Percentiles rank a stretch among this genome's conserved stretches.
Evolutionary conservation across 2,329 filamentous ascomycete species (phyloP).

Genomic region (Myriosclerotinia curreyana): DNA sequence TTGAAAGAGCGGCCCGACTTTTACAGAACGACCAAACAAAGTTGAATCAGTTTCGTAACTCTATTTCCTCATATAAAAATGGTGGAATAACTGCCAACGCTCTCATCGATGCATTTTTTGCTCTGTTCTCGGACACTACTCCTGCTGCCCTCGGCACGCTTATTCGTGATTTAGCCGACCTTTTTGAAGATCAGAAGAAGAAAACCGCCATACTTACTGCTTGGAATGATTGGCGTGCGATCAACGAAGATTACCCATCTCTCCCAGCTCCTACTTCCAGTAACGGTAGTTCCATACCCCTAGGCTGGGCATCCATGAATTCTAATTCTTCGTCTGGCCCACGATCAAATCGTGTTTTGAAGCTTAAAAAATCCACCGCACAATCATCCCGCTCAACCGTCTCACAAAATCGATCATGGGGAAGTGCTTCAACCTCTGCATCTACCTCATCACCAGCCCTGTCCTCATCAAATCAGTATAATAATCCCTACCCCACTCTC

Average conservation of each 20-base stretch:
- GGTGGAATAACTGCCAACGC: constrained; percentile 67
- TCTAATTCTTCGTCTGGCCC: constrained; percentile 25
- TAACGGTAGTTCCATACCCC: constrained; percentile 36
- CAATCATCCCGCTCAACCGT: constrained; percentile 62
- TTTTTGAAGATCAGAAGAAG: constrained; percentile 82
- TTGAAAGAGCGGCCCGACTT: constrained; percentile 79
- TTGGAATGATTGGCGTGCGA: constrained; percentile 93
- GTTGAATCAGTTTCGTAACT: constrained; percentile 70
- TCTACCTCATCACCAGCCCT: constrained; percentile 20
- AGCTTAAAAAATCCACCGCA: constrained; percentile 66
- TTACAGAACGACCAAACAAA: constrained; percentile 74
- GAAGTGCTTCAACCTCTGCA: constrained; percentile 39
- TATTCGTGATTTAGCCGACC: constrained; percentile 84
- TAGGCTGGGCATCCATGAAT: constrained; percentile 37
- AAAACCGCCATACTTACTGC: constrained; percentile 71
- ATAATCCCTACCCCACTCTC: constrained; percentile 48
- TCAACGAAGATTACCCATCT: constrained; percentile 92
- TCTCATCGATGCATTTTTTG: constrained; percentile 83
- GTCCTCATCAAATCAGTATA: constrained; percentile 39
- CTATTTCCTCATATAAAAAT: constrained; percentile 75
- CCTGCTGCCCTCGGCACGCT: constrained; percentile 82
- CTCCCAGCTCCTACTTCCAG: constrained; percentile 71
- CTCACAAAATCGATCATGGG: constrained; percentile 56
- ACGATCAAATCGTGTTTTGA: constrained; percentile 56
- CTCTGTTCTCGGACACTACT: constrained; percentile 74